Percentiles rank a stretch among this genome's conserved stretches.
Conservation (phyloP, 1,284 basidiomycete genomes). For the Gymnopus androsaceus region DNA sequence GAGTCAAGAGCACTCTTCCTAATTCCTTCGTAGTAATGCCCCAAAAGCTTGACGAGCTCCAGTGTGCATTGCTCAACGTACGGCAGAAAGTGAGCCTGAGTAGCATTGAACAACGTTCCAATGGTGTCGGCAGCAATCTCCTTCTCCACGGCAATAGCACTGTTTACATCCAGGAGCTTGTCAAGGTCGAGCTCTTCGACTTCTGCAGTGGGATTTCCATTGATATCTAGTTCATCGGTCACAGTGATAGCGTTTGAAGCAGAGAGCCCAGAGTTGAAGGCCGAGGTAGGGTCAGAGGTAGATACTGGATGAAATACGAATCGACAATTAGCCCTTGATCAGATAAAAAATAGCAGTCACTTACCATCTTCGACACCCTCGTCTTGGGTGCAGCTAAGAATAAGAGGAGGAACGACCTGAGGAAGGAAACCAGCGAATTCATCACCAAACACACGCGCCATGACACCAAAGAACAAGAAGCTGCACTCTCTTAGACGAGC, state of each 20-base stretch:
- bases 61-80: conserved; percentile 82
- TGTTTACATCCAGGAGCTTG: conserved; percentile 89
- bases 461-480: conserved; percentile 98
- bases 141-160: conserved; percentile 97
- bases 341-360: conserved; percentile 20
- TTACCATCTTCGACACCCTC: conserved; percentile 76
- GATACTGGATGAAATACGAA: conserved; percentile 37
- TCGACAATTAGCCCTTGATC: background rate
- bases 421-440: conserved; percentile 91
- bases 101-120: conserved; percentile 87
- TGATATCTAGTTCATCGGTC: conserved; percentile 51
- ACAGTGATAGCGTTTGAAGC: conserved; percentile 69
- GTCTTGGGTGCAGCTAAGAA: conserved; percentile 84
- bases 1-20: conserved; percentile 92
- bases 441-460: conserved; percentile 94
- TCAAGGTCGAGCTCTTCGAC: conserved; percentile 86
- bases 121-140: conserved; percentile 98
- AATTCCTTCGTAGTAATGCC: conserved; percentile 98
- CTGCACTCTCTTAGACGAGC: conserved; percentile 93
- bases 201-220: conserved; percentile 68
- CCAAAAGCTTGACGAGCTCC: conserved; percentile 81
- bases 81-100: conserved; percentile 86
- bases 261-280: conserved; percentile 74
- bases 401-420: conserved; percentile 84
- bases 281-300: conserved; percentile 50